Percentiles rank a stretch among this genome's conserved stretches.
Conservation (phyloP, 306 rosid genomes). For the Erythrophleum fordii region DNA sequence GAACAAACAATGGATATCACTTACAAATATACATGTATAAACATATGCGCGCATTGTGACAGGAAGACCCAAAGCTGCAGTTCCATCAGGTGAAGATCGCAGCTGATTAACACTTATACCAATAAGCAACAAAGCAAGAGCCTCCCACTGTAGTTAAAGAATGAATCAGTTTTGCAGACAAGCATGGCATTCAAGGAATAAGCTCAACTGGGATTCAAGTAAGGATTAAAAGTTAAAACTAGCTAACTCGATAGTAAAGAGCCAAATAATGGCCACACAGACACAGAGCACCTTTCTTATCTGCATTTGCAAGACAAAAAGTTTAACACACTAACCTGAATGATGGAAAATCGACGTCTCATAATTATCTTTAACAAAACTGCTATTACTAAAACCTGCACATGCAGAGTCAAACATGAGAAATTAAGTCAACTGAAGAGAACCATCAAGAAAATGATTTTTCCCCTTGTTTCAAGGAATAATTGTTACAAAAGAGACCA, state of each 20-base stretch:
- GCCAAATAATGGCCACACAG: conserved; percentile 19
- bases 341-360: conserved; percentile 88
- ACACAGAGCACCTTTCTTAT: background rate
- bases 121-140: conserved; percentile 93
- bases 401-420: conserved; percentile 37
- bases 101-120: conserved; percentile 96
- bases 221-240: conserved; percentile 21
- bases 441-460: conserved; percentile 34
- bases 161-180: conserved; percentile 32
- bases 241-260: conserved; percentile 6
- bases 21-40: conserved; percentile 84
- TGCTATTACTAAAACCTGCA: conserved; percentile 99
- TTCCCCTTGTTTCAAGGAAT: conserved; percentile 26
- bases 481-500: conserved; percentile 5
- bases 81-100: conserved; percentile 83
- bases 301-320: conserved; percentile 10
- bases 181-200: conserved; percentile 3
- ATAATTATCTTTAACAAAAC: conserved; percentile 87
- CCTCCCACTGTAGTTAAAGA: conserved; percentile 82
- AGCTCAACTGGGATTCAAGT: conserved; percentile 15
- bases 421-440: conserved; percentile 34
- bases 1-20: conserved; percentile 42
- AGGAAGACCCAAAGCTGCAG: conserved; percentile 72
- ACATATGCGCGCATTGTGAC: conserved; percentile 80
- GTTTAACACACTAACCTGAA: conserved; percentile 72